Percentiles rank a stretch among this genome's conserved stretches.
Evolutionary conservation across 2,329 filamentous ascomycete genomes (phyloP).

Genomic region (Paraphoma chrysanthemicola): DNA sequence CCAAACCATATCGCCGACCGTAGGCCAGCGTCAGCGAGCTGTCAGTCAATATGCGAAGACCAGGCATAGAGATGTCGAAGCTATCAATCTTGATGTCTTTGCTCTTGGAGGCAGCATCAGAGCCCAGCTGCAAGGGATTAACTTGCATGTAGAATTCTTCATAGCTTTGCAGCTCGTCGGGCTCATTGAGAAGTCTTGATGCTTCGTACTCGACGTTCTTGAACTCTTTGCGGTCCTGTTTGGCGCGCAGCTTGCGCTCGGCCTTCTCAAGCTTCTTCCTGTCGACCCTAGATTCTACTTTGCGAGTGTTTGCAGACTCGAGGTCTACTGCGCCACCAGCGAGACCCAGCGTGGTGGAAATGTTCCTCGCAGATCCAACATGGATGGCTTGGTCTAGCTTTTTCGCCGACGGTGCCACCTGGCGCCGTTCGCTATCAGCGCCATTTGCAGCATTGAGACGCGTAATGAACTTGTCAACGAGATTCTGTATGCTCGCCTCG

Average conservation of each 20-base stretch:
- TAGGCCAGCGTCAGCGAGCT: slow-evolving; percentile 90
- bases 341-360: slow-evolving; percentile 93
- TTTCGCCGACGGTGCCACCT: slow-evolving; percentile 77
- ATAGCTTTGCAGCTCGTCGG: slow-evolving; percentile 86
- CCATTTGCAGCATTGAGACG: slow-evolving; percentile 79
- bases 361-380: slow-evolving; percentile 90
- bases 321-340: slow-evolving; percentile 85
- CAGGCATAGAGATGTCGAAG: slow-evolving; percentile 92
- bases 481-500: slow-evolving; percentile 77
- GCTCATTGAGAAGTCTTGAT: slow-evolving; percentile 83
- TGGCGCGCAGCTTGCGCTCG: slow-evolving; percentile 94
- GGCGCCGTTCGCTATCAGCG: slow-evolving; percentile 68
- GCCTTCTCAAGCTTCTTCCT: slow-evolving; percentile 99
- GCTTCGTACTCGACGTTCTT: slow-evolving; percentile 99
- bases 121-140: slow-evolving; percentile 90
- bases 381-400: slow-evolving; percentile 94
- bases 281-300: slow-evolving; percentile 97
- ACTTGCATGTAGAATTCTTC: slow-evolving; percentile 99
- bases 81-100: slow-evolving; percentile 99
- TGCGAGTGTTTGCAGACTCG: slow-evolving; percentile 89
- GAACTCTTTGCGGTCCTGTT: slow-evolving; percentile 98
- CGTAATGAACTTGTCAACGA: slow-evolving; percentile 90
- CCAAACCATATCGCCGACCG: slow-evolving; percentile 92
- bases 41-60: slow-evolving; percentile 86
- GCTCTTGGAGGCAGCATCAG: slow-evolving; percentile 75